Base-by-base conservation (phyloP, 2,329 filamentous ascomycete genomes). In the Paracorniculantispora psalliotae region DNA sequence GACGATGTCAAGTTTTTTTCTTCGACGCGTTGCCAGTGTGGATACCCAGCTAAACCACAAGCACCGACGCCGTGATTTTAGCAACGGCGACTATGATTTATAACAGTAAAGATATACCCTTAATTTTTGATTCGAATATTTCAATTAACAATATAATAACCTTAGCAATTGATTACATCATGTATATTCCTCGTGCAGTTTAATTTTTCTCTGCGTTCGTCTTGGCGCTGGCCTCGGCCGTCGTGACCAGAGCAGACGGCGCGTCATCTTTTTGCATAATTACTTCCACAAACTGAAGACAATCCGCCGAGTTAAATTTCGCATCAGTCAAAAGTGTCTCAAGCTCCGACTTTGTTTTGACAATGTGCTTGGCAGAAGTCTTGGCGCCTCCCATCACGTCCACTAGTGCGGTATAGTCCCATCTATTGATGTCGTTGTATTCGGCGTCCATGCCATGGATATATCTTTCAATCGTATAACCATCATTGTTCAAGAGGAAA, bases 401-500 rank as follows among this genome's bases (percentile, higher is more conserved):
- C 2, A 89, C 81, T 0, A 92, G 73, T 21, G 85, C 83, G 70
- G 84, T 85, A 77, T 87, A 89, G 53, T 87, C 79, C 92, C 92
- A 96, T 12, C 77, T 72, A 60, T 83, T 80, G 59, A 96, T 86
- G 68, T 96, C 90, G 69, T 96, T 96, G 77, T 96, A 96, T 26
- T 69, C 71, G 33, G 84, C 89, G 9, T 92, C 79, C 85, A 88
- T 88, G 56, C 91, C 91, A 72, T 96, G 91, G 67, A 96, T 96
- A 71, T 85, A 89, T 30, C 92, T 85, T 75, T 96, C 92, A 70
- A 96, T 94, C 10, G 91, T 94, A 75, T 90, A 96, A 12, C 92
- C 92, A 43, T 92, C 85, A 71, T 96, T 96, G 79, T 89, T 91
- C 65, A 96, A 88, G 62, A 94, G 80, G 71, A 96, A 93, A 62